Evolutionary conservation across 2,329 filamentous ascomycete genomes (phyloP).

Genomic region (Colletotrichum melonis): DNA sequence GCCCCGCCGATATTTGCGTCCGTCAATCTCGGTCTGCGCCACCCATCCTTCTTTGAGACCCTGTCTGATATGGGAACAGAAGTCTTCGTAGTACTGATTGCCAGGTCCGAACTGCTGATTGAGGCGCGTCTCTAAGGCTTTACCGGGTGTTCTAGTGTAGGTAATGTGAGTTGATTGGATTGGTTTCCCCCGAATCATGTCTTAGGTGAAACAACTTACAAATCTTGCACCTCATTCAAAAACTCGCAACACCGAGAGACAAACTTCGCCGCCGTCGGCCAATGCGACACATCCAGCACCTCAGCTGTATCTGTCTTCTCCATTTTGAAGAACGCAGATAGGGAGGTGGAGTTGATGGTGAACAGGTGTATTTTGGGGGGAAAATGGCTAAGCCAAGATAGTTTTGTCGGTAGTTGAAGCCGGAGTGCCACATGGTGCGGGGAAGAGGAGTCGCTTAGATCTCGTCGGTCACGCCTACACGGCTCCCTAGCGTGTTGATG

Average conservation of each 20-base stretch:
- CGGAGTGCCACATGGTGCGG: background rate
- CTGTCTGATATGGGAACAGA: conserved; percentile 50
- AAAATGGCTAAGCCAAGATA: background rate
- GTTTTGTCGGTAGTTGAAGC: background rate
- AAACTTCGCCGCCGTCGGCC: conserved; percentile 44
- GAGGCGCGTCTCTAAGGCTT: conserved; percentile 54
- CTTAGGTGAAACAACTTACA: conserved; percentile 39
- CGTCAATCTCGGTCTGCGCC: conserved; percentile 54
- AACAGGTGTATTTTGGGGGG: background rate
- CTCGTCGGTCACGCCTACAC: background rate
- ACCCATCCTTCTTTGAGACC: conserved; percentile 59
- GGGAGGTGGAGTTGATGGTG: too few species aligned
- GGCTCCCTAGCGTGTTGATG: background rate
- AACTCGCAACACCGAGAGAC: conserved; percentile 45
- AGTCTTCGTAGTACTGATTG: conserved; percentile 54
- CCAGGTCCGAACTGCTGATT: conserved; percentile 57
- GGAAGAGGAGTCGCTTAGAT: background rate
- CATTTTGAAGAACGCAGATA: background rate
- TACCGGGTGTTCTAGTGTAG: conserved; percentile 53
- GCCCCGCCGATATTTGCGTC: conserved; percentile 57
- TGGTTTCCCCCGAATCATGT: background rate
- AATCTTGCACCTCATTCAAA: conserved; percentile 44
- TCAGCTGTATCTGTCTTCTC: conserved; percentile 25
- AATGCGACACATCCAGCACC: conserved; percentile 40
- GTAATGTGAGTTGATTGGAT: background rate